A percentile compares a stretch with the other conserved stretches of the same genome.
These are phyloP conservation scores for Nakazawaea anatomiae DNA, from an alignment of 805 yeast genomes.

Conservation along the genomic window DNA sequence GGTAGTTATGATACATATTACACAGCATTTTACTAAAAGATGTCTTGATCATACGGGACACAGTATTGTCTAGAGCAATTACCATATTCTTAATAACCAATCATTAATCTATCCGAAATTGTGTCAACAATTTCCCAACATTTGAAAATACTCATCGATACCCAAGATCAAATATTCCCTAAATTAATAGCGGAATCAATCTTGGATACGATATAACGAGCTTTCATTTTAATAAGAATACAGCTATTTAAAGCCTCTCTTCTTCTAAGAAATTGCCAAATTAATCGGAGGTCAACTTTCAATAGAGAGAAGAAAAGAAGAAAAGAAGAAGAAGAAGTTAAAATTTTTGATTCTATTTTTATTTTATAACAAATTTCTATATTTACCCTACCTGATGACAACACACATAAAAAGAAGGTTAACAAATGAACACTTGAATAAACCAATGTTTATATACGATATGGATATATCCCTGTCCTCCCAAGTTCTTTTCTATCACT, in stretches of 20 bases:
- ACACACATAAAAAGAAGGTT: no score
- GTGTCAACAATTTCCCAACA: conserved; percentile 22
- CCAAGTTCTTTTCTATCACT: no score
- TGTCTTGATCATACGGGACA: conserved; percentile 31
- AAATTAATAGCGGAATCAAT: conserved; percentile 28
- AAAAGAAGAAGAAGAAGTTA: conserved; percentile 11
- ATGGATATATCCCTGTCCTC: no score
- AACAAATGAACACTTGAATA: no score
- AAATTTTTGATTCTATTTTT: neutral
- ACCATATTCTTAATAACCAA: conserved; percentile 25
- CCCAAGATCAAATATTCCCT: conserved; percentile 19
- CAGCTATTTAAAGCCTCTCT: neutral
- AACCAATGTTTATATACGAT: no score
- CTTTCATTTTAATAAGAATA: conserved; percentile 7
- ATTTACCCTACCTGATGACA: neutral
- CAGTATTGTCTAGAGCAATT: conserved; percentile 16
- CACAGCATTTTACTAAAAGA: neutral
- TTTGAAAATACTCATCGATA: conserved; percentile 11
- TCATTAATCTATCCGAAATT: conserved; percentile 22
- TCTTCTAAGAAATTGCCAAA: conserved; percentile 20
- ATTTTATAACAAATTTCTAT: neutral
- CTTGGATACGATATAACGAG: conserved; percentile 8
- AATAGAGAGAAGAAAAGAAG: conserved; percentile 13
- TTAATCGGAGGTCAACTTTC: conserved; percentile 15
- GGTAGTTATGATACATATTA: no score